Evolutionary conservation across 352 stramenopile genomes (phyloP), one percentile per base, ranked within the genome.

Genomic region (Aphanomyces invadans): DNA sequence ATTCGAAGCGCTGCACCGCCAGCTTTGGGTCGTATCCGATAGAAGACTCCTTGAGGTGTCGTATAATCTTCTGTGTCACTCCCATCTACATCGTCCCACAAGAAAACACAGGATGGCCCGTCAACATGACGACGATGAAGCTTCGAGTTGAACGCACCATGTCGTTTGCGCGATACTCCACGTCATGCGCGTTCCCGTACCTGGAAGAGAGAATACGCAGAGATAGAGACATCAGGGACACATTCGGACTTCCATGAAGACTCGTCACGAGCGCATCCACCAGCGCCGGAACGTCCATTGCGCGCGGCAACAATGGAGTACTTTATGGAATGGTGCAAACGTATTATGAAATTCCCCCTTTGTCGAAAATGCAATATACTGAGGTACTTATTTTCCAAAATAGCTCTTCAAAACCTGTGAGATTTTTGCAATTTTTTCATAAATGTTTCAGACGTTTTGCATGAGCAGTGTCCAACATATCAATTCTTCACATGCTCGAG

Each of bases 171-270:
- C 55, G 21, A 11, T 56, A 25, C 29, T 57, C 29, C 25, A 57
- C 25, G 17, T 67, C 7, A 21, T 29, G 12, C 11, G 60, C 29
- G 33, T 44, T 67, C 2, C 60, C 60, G 45, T 45, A 46, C 11
- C 60, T 44, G 19, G 38, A 57, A 39, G 60, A 67, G 42, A 67
- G 60, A 46, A 67, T 67, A n/a, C 60, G 60, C 29, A 67, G 60
- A 17, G 60, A 67, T n/a, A 67, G 49, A 39, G 60, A 28, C 32
- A 44, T 67, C 11, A 67, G 33, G 3, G n/a, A 17, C 3, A 44
- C 12, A 28, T 67, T 59, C 29, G 60, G 31, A 11, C 21, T 42
- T 10, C 60, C 60, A 56, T 67, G 60, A 5, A 67, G 10, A 19
- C 33, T 32, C 10, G 42, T 42, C 38, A 67, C 60, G 42, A 67